Evolutionary conservation across 2,329 filamentous ascomycete species (phyloP), one percentile per base, ranked within the genome.

Genomic region (Geosmithia putterillii): DNA sequence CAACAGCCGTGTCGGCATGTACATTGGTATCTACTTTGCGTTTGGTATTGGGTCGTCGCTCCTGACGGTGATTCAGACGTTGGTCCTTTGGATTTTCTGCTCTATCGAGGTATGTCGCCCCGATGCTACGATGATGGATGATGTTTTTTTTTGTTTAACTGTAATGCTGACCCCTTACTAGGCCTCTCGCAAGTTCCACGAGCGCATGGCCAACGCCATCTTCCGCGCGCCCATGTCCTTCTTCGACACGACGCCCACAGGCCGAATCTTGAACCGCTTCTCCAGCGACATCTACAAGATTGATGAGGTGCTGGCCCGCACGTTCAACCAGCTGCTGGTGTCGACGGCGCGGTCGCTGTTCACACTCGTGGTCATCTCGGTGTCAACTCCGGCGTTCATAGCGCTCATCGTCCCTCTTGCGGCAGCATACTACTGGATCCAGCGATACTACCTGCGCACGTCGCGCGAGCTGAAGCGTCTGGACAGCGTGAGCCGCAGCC

Each of bases 21-120:
- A 88, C 57, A 85, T 98, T 56, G 87, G 90, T 45, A 79, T 98
- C 50, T 98, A 98, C 66, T 92, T 98, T 63, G 87, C 84, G 15
- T 86, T 98, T 62, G 94, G 92, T 40, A 76, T 98, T 42, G 90
- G 90, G 25, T 82, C 86, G 21, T 83, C 92, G 36, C 73, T 77
- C 38, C 70, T 98, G 49, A 90, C 94, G 3, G 87, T 96, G 37
- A 57, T 94, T 23, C 92, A 96, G 64, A 96, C 90, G 6, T 68
- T 98, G 52, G 88, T 98, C 50, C 71, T 98, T 22, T 98, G 92
- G 92, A 96, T 98, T 51, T 96, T 98, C 67, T 98, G 94, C 66
- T 96, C 92, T 4, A 98, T 98, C 49, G 92, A 98, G 76, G 83
- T 86, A 69, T 42, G 65, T 58, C 5, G n/a, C n/a, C n/a, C n/a